A percentile compares a stretch with the other conserved stretches of the same genome.
These are phyloP conservation scores for Dentipellis fragilis DNA, from an alignment of 768 basidiomycete species.

Conservation along the genomic window DNA sequence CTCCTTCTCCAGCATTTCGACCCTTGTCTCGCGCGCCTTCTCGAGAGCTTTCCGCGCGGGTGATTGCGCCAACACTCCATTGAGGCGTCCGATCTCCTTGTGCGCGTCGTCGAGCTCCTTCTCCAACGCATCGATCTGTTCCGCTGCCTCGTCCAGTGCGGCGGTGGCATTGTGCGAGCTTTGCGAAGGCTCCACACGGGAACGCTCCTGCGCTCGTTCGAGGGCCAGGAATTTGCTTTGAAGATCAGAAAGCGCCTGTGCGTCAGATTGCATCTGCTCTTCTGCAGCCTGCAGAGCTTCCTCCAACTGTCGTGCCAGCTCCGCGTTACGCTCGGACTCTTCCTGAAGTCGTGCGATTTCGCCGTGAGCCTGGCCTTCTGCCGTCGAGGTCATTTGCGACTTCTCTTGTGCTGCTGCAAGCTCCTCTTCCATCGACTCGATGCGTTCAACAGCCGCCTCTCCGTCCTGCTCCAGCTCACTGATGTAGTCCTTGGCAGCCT, in stretches of 20 bases:
- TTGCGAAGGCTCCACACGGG: slow-evolving; percentile 19
- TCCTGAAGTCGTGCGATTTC: slow-evolving; percentile 19
- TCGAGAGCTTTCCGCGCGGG: slow-evolving; percentile 72
- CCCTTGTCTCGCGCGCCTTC: slow-evolving; percentile 63
- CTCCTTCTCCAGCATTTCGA: slow-evolving; percentile 68
- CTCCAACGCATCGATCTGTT: slow-evolving; percentile 58
- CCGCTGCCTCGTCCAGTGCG: slow-evolving; percentile 27
- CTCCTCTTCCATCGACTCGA: slow-evolving; percentile 48
- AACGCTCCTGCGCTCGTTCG: slow-evolving; percentile 47
- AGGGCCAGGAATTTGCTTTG: slow-evolving; percentile 39
- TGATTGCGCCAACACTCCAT: slow-evolving; percentile 57
- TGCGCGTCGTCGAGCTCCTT: slow-evolving; percentile 69
- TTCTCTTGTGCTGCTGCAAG: slow-evolving; percentile 37
- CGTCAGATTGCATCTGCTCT: slow-evolving; percentile 56
- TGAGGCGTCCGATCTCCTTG: slow-evolving; percentile 62
- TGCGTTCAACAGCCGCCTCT: slow-evolving; percentile 37
- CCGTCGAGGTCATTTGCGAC: slow-evolving; percentile 30
- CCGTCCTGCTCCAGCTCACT: slow-evolving; percentile 55
- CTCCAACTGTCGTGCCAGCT: slow-evolving; percentile 60
- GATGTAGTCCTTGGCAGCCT: slow-evolving; percentile 37
- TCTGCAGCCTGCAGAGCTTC: slow-evolving; percentile 69
- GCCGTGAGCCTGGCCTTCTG: slow-evolving; percentile 30
- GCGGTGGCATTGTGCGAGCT: slow-evolving; percentile 10
- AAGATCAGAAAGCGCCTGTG: slow-evolving; percentile 40
- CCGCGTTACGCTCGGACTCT: slow-evolving; percentile 37